Conservation (phyloP, 441 rosid species). For the Syzygium malaccense region DNA sequence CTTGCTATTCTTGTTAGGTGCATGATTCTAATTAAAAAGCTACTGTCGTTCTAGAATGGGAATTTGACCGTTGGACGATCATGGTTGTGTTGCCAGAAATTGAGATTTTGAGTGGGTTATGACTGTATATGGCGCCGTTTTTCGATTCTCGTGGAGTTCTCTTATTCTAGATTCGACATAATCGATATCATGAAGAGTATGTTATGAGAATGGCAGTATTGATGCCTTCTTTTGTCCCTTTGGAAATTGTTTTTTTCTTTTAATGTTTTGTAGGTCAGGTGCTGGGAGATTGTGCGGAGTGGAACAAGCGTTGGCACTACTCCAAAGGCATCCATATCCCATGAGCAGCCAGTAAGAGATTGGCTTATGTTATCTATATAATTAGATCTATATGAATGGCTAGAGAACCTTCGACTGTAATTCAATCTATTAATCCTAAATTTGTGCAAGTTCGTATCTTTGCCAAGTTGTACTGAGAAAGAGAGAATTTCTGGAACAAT, state of each 20-base stretch:
- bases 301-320: neutral
- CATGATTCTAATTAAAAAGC: neutral
- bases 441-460: neutral
- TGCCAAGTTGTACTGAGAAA: neutral
- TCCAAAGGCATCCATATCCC: neutral
- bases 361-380: neutral
- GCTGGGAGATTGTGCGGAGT: conserved; percentile 1
- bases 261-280: neutral
- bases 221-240: neutral
- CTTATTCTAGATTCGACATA: neutral
- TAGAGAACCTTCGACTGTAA: neutral
- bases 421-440: neutral
- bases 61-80: neutral
- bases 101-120: neutral
- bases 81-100: neutral
- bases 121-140: neutral
- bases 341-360: neutral
- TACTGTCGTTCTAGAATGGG: neutral
- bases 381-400: neutral
- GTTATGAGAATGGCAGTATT: neutral
- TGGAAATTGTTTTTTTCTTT: neutral
- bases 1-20: neutral
- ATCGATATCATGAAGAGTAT: neutral
- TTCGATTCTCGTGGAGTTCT: neutral
- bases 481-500: neutral